phyloP scores from a whole-genome alignment of 2,329 filamentous ascomycete genomes.

The Hypoxylon sp. region DNA sequence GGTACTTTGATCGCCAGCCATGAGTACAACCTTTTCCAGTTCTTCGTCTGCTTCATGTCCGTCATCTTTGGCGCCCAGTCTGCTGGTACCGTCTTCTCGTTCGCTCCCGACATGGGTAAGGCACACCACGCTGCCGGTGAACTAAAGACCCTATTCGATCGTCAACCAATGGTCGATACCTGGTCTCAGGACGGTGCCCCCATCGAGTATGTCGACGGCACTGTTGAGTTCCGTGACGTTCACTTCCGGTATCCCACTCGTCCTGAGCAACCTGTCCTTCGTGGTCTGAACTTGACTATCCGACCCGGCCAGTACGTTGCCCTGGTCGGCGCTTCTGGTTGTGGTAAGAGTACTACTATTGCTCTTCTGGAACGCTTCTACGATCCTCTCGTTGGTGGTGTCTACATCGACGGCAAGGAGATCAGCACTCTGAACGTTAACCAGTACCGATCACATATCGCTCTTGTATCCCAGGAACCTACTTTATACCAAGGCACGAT shows the following conservation, averaged over 20 bases:
- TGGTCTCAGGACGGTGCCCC: constrained; percentile 79
- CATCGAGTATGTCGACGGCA: constrained; percentile 76
- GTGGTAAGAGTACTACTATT: constrained; percentile 95
- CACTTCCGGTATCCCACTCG: constrained; percentile 95
- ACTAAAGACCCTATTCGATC: constrained; percentile 86
- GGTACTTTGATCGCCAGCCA: constrained; percentile 77
- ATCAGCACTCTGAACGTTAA: constrained; percentile 86
- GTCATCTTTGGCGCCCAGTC: constrained; percentile 94
- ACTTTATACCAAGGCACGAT: constrained; percentile 95
- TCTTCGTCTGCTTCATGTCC: constrained; percentile 90
- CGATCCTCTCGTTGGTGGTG: constrained; percentile 82
- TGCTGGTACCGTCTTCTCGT: constrained; percentile 89
- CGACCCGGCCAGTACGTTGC: constrained; percentile 87
- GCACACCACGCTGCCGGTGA: constrained; percentile 85
- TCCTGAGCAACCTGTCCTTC: constrained; percentile 90
- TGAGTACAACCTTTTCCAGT: constrained; percentile 85
- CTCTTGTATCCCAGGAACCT: constrained; percentile 93
- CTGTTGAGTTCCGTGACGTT: constrained; percentile 90
- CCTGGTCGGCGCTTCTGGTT: constrained; percentile 92
- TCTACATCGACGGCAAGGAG: constrained; percentile 86
- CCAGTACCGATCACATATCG: constrained; percentile 85
- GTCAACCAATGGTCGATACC: constrained; percentile 83
- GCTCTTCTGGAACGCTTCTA: constrained; percentile 95
- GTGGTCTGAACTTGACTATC: constrained; percentile 81
- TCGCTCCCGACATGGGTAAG: constrained; percentile 93